These are phyloP conservation scores for Aegilops sharonensis DNA, from an alignment of 176 grass and related monocot genomes.

Conservation along the genomic window DNA sequence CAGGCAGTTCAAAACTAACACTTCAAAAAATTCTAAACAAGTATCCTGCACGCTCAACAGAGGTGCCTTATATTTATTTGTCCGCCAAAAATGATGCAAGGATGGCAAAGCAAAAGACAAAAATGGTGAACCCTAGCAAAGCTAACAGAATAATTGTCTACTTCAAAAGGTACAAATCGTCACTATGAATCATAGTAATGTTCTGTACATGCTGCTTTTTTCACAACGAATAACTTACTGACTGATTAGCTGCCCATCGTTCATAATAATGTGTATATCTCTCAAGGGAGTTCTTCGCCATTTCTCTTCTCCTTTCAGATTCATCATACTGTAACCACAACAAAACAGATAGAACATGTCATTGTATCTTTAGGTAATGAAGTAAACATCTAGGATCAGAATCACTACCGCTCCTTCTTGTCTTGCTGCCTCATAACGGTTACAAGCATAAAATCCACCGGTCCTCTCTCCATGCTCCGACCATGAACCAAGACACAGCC, in stretches of 20 bases:
- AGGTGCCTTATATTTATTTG: conserved; percentile 1
- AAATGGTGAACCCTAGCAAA: not conserved
- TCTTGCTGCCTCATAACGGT: conserved; percentile 96
- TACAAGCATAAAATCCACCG: conserved; percentile 99
- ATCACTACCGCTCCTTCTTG: conserved; percentile 96
- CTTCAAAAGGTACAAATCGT: not conserved
- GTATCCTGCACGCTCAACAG: not conserved
- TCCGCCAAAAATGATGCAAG: not conserved
- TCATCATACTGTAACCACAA: conserved; percentile 83
- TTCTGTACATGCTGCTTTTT: conserved; percentile 7
- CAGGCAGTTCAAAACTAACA: not conserved
- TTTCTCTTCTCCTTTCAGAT: conserved; percentile 99
- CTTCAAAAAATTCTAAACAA: not conserved
- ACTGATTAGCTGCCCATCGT: conserved; percentile 99
- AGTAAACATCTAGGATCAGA: conserved; percentile 23
- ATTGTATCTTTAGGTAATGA: conserved; percentile 1
- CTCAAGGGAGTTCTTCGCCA: conserved; percentile 99
- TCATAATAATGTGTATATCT: conserved; percentile 99
- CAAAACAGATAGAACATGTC: conserved; percentile 23
- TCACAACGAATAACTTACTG: conserved; percentile 53
- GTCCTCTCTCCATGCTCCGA: conserved; percentile 98
- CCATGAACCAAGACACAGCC: conserved; percentile 98
- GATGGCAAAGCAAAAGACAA: not conserved
- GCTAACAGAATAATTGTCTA: not conserved
- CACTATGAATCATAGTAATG: not conserved